These are phyloP conservation scores for Fusarium begoniae DNA, from an alignment of 2,329 filamentous ascomycete genomes.

Conservation along the genomic window DNA sequence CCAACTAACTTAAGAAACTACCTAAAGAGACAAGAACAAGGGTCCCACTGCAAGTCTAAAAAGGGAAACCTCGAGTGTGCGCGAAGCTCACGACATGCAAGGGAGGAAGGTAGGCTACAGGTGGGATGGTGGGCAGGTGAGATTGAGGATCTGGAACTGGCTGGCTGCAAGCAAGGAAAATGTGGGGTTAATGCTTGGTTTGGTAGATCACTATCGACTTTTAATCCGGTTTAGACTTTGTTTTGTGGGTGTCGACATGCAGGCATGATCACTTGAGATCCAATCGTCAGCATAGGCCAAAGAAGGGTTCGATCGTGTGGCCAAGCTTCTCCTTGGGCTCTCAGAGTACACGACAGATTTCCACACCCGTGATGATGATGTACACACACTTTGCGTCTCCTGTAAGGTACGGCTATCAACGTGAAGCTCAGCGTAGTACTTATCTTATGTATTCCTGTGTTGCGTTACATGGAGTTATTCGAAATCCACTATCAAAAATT, in stretches of 20 bases:
- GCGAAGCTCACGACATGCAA: slow-evolving; percentile 2
- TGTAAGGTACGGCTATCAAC: background rate
- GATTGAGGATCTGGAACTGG: slow-evolving; percentile 27
- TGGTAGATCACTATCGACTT: slow-evolving; percentile 26
- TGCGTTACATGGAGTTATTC: background rate
- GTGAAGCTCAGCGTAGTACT: background rate
- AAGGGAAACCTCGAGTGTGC: slow-evolving; percentile 14
- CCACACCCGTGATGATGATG: background rate
- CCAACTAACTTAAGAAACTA: background rate
- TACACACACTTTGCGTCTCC: background rate
- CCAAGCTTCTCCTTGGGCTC: background rate
- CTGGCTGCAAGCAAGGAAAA: slow-evolving; percentile 24
- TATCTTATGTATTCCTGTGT: background rate
- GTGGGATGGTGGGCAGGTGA: background rate
- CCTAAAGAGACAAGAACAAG: slow-evolving; percentile 1
- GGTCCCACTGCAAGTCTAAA: slow-evolving; percentile 17
- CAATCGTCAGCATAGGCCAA: background rate
- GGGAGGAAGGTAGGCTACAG: background rate
- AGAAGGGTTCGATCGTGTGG: slow-evolving; percentile 11
- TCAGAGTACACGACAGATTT: slow-evolving; percentile 4
- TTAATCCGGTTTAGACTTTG: slow-evolving; percentile 3
- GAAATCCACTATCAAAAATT: background rate
- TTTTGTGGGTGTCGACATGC: slow-evolving; percentile 23
- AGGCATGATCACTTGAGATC: slow-evolving; percentile 20
- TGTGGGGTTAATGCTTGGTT: slow-evolving; percentile 29